Evolutionary conservation across 768 basidiomycete genomes (phyloP).

Genomic region (Tulasnella sp.): DNA sequence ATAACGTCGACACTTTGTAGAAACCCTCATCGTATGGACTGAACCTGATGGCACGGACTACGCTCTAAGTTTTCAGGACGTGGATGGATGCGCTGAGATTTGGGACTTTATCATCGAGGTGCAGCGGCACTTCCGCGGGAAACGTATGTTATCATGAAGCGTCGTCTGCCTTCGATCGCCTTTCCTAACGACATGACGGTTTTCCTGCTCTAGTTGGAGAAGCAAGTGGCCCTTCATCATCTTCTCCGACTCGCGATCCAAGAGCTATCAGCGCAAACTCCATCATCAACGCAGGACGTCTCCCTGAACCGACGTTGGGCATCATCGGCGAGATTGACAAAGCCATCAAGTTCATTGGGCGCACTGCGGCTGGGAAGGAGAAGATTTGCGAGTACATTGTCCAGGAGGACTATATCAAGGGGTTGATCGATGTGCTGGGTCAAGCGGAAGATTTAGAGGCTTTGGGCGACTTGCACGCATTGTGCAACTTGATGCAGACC

Average conservation of each 20-base stretch:
- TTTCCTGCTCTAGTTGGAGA: conserved; percentile 12
- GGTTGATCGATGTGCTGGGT: conserved; percentile 79
- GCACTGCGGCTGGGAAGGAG: conserved; percentile 75
- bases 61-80: conserved; percentile 95
- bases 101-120: conserved; percentile 97
- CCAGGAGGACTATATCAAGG: conserved; percentile 86
- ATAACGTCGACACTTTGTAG: conserved; percentile 48
- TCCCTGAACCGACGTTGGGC: conserved; percentile 76
- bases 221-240: conserved; percentile 33
- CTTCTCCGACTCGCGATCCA: conserved; percentile 30
- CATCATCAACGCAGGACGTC: conserved; percentile 62
- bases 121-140: conserved; percentile 66
- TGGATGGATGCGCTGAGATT: conserved; percentile 92
- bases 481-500: conserved; percentile 92
- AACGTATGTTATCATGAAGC: conserved; percentile 26
- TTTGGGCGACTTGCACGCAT: conserved; percentile 83
- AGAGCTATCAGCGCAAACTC: conserved; percentile 1
- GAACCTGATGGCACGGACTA: conserved; percentile 94
- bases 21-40: conserved; percentile 99
- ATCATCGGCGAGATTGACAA: conserved; percentile 79
- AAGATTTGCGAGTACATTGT: conserved; percentile 89
- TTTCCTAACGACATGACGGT: neutral
- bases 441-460: conserved; percentile 93
- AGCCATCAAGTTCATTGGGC: conserved; percentile 72
- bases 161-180: neutral